Base-by-base conservation (phyloP, 192 early-diverging fungal species). In the Allomyces macrogynus region DNA sequence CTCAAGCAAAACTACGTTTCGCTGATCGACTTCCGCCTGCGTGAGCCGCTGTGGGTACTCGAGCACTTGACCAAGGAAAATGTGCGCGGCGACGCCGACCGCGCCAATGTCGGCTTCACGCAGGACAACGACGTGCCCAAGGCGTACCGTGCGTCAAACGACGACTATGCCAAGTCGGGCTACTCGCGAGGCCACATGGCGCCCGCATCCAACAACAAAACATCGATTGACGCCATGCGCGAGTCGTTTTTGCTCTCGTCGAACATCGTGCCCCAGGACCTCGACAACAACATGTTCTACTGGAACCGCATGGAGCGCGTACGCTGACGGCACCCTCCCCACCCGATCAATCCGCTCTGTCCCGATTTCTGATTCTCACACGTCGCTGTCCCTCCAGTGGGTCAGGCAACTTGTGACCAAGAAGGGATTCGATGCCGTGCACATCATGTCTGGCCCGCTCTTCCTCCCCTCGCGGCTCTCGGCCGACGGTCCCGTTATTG, bases 101-200 rank as follows among this genome's bases (percentile, higher is more conserved):
- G 89, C 24, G 64, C 63, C 49, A 77, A 87, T 63, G 90, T 89
- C 3, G 69, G 67, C 11, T 97, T 97, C 77, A 82, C 78, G 61
- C 90, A 93, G 67, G 93, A 97, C 64, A 23, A 65, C 0, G 64
- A 64, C 0, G 80, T 94, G n/a, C 91, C 91, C n/a, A 66, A 68
- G 11, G 72, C 74, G 32, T 97, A 89, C 75, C 81, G 88, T 62
- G 86, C 88, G 4, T 77, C 76, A 27, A 75, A 93, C 49, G 66
- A 73, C 23, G 92, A 97, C 76, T 97, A 94, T 72, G 73, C 79
- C 65, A 73, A 79, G 23, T 84, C 85, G 14, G 87, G 88, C 20
- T 93, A 85, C 75, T 92, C 94, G 77, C 84, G 92, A 54, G 93
- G 92, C 24, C 93, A 97, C 66, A 84, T 97, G 80, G 92, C 78